A percentile compares a stretch with the other conserved stretches of the same genome.
Evolutionary conservation across 345 rosid species (phyloP).

Genomic region (Garcia nutans): DNA sequence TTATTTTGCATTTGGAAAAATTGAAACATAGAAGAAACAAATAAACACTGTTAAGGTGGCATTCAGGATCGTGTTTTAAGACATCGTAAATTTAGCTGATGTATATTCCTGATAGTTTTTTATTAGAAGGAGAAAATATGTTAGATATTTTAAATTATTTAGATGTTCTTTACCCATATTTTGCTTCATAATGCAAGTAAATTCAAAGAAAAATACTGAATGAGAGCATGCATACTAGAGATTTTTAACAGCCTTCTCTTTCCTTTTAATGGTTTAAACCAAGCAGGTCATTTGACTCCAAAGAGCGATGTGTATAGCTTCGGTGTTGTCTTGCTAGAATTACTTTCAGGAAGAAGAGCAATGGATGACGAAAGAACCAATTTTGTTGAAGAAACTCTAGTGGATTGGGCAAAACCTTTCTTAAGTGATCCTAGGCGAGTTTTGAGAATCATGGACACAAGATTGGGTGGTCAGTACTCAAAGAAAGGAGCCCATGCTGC

Average conservation of each 20-base stretch:
- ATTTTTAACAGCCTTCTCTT: background rate
- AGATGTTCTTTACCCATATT: background rate
- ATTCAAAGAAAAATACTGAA: background rate
- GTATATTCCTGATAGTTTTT: background rate
- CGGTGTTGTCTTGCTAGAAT: slow-evolving; percentile 76
- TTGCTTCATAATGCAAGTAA: background rate
- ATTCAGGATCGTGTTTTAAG: background rate
- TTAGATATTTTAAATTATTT: background rate
- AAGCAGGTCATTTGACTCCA: slow-evolving; percentile 81
- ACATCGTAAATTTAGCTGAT: background rate
- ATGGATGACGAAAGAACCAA: slow-evolving; percentile 53
- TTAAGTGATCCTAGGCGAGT: slow-evolving; percentile 57
- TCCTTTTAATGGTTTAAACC: slow-evolving; percentile 7
- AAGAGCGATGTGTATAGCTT: slow-evolving; percentile 91
- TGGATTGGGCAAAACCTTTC: slow-evolving; percentile 84
- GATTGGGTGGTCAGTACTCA: slow-evolving; percentile 81
- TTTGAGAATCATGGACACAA: slow-evolving; percentile 80
- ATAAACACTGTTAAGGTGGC: too few relatives aligned
- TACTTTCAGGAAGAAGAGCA: slow-evolving; percentile 66
- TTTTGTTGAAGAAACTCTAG: slow-evolving; percentile 56
- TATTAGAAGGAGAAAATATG: background rate
- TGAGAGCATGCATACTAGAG: background rate
- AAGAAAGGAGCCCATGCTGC: slow-evolving; percentile 74
- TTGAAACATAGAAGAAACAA: background rate
- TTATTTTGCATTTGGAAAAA: background rate